Percentiles rank a stretch among this genome's conserved stretches.
Evolutionary conservation across 1,284 basidiomycete species (phyloP).

Genomic region (Trichosporon asahii): DNA sequence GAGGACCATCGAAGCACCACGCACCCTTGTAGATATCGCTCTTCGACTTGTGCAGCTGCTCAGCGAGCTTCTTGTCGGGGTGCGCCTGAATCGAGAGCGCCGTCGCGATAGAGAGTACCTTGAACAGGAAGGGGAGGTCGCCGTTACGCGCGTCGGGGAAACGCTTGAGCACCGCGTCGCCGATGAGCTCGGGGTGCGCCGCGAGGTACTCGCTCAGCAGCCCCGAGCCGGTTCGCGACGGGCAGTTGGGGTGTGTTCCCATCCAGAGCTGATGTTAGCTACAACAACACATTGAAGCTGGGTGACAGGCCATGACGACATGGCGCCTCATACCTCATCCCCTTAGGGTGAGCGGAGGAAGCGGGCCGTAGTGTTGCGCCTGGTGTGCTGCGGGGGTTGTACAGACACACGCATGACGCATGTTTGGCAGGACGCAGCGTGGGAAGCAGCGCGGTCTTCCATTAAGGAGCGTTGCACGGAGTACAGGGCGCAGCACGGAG

Average conservation of each 20-base stretch:
- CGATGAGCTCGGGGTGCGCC: conserved; percentile 61
- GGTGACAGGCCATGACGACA: neutral
- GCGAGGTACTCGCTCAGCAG: conserved; percentile 64
- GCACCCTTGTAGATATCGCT: conserved; percentile 87
- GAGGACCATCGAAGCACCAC: too few species aligned
- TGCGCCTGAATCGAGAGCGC: conserved; percentile 96
- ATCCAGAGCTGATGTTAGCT: conserved; percentile 76
- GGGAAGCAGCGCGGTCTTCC: neutral
- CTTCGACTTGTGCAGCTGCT: conserved; percentile 67
- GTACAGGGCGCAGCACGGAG: neutral
- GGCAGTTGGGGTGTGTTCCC: conserved; percentile 91
- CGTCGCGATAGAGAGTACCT: conserved; percentile 88
- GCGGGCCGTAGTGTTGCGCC: neutral
- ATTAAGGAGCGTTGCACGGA: neutral
- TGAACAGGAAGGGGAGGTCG: conserved; percentile 88
- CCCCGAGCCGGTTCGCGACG: conserved; percentile 63
- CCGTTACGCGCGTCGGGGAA: conserved; percentile 62
- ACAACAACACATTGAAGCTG: neutral
- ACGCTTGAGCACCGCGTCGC: conserved; percentile 65
- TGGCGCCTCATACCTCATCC: neutral
- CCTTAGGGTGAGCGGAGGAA: neutral
- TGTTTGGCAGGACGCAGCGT: neutral
- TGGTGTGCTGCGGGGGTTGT: neutral
- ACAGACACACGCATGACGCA: neutral
- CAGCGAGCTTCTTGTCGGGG: conserved; percentile 85